Percentiles rank a stretch among this genome's conserved stretches.
These are phyloP conservation scores for Fonsecaea nubica DNA, from an alignment of 2,329 filamentous ascomycete species.

Conservation along the genomic window DNA sequence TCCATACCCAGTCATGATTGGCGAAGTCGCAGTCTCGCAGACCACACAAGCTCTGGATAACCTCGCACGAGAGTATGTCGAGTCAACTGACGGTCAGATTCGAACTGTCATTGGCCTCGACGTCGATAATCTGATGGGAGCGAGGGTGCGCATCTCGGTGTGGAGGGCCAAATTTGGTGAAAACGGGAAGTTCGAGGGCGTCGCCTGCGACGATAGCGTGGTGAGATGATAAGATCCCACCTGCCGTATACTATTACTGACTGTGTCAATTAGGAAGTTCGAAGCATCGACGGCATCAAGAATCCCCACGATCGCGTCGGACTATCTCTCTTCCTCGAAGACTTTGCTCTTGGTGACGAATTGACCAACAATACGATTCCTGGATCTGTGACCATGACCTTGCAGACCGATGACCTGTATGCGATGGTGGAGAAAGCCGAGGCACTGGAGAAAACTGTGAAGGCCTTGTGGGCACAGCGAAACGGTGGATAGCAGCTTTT, in stretches of 20 bases:
- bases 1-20: neutral
- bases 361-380: neutral
- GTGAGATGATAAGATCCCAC: neutral
- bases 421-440: neutral
- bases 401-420: neutral
- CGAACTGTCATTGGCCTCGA: slow-evolving; percentile 18
- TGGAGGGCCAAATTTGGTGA: slow-evolving; percentile 16
- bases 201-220: slow-evolving; percentile 14
- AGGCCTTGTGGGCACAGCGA: no score
- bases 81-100: neutral
- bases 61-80: slow-evolving; percentile 15
- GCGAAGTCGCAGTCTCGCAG: slow-evolving; percentile 16
- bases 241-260: neutral
- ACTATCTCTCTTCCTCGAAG: neutral
- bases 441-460: no score
- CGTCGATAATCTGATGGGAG: neutral
- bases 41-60: neutral
- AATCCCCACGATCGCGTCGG: neutral
- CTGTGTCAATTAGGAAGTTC: neutral
- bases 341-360: neutral
- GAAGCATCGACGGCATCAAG: neutral
- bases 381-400: neutral
- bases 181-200: slow-evolving; percentile 8
- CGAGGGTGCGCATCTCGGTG: slow-evolving; percentile 5
- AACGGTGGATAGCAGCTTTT: no score